Evolutionary conservation across 192 early-diverging fungal species (phyloP), one percentile per base, ranked within the genome.

Genomic region (Backusella circina): DNA sequence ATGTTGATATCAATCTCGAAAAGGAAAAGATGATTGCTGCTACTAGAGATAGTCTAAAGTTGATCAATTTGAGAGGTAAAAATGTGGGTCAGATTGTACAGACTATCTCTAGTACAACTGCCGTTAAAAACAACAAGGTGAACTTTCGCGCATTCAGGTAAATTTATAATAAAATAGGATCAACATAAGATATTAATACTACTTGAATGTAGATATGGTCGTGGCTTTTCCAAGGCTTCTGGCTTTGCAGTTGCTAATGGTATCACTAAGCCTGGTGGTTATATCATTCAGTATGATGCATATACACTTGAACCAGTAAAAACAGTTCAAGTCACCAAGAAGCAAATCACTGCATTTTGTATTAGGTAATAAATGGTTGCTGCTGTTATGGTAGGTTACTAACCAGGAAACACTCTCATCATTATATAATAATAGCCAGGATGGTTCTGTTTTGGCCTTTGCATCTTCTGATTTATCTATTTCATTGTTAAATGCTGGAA

Each of bases 391-490:
- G 16, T 47, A 6, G 15, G 31, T 51, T 38, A 3, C n/a, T 64
- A 21, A 31, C 10, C 65, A 12, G n/a, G n/a, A n/a, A 30, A 26
- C 26, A 15, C 10, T 78, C 18, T 66, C 50, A 83, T 57, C 65
- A 47, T 33, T 23, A 66, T 9, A 0, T 23, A 3, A 10, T 3
- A 21, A 75, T 74, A 96, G 95, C 73, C 72, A 78, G 15, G 83
- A 90, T 69, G 96, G 96, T 28, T 80, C 78, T 16, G 73, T 95
- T 37, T 79, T 95, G 47, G 94, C 88, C 0, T 90, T 89, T 80
- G 95, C 89, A 36, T 86, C 88, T 1, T 86, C 94, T 1, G 94
- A 96, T 81, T 76, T 93, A 71, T 85, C 86, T 44, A 84, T 98
- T 23, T 82, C 72, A 39, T 84, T 97, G 21, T 85, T 91, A 65